These are phyloP conservation scores for Ligustrum vulgare DNA, from an alignment of 257 asterid species.

Conservation along the genomic window DNA sequence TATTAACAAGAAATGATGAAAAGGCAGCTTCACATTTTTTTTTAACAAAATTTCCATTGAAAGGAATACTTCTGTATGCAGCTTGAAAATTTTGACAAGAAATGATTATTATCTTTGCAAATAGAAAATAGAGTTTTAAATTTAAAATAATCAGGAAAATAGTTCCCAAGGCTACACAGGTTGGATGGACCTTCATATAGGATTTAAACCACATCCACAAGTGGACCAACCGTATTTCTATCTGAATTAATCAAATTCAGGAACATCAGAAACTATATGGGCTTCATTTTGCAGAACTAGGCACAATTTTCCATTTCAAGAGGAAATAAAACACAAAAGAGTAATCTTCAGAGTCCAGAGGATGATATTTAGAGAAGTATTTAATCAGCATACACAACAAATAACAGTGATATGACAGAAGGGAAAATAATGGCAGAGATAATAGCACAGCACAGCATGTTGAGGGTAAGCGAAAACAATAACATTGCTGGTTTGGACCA, in stretches of 20 bases:
- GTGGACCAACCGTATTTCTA: constrained; percentile 57
- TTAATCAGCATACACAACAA: background rate
- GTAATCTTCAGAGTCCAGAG: background rate
- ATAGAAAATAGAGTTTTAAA: background rate
- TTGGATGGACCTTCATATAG: constrained; percentile 65
- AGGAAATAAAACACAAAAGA: constrained; percentile 13
- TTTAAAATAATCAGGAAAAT: background rate
- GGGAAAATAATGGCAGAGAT: background rate
- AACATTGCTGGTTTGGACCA: background rate
- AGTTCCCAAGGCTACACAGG: constrained; percentile 12
- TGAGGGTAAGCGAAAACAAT: background rate
- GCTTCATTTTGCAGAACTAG: constrained; percentile 18
- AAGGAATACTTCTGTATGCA: background rate
- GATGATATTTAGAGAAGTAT: background rate
- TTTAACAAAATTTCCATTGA: background rate
- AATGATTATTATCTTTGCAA: background rate
- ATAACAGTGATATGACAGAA: background rate
- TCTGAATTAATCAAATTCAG: constrained; percentile 35
- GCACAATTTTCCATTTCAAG: background rate
- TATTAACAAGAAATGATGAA: background rate
- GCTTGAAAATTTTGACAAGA: background rate
- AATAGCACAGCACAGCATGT: background rate
- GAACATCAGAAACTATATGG: constrained; percentile 14
- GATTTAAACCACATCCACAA: constrained; percentile 66
- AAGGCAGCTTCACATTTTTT: background rate